phyloP scores from a whole-genome alignment of 805 yeast genomes.

The Vanderwaltozyma polyspora region DNA sequence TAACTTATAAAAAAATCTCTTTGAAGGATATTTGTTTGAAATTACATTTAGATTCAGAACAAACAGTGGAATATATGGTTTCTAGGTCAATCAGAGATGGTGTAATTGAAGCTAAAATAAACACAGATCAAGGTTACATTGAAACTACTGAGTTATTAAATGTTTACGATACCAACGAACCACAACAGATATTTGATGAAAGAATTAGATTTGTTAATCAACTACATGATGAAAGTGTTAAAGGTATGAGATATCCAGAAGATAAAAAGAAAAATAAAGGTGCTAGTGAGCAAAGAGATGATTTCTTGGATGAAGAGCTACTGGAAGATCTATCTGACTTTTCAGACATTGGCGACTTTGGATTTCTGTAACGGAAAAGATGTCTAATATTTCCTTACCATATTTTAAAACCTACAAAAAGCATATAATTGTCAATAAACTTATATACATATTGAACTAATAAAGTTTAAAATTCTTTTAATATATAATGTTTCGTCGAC shows the following conservation, averaged over 20 bases:
- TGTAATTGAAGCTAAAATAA: constrained; percentile 87
- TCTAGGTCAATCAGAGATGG: constrained; percentile 96
- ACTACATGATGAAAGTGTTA: constrained; percentile 82
- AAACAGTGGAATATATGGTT: constrained; percentile 92
- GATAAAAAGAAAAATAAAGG: constrained; percentile 18
- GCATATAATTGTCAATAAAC: too few relatives aligned
- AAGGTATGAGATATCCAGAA: constrained; percentile 86
- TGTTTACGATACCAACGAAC: constrained; percentile 76
- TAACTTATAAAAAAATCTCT: constrained; percentile 83
- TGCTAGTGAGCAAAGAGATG: constrained; percentile 14
- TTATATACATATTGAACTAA: too few relatives aligned
- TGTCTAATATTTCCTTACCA: too few relatives aligned
- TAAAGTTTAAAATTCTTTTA: too few relatives aligned
- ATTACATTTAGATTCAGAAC: constrained; percentile 84
- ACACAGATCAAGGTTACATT: constrained; percentile 85
- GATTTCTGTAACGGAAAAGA: constrained; percentile 13
- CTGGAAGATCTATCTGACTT: constrained; percentile 26
- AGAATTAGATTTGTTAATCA: constrained; percentile 87
- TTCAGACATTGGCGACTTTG: constrained; percentile 26
- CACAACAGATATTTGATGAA: constrained; percentile 81
- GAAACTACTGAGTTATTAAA: constrained; percentile 80
- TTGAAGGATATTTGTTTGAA: constrained; percentile 89
- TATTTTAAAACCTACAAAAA: too few relatives aligned
- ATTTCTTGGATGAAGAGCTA: constrained; percentile 14
- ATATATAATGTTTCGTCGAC: too few relatives aligned